Evolutionary conservation across 1,284 basidiomycete genomes (phyloP).

Genomic region (Waitea zeae): DNA sequence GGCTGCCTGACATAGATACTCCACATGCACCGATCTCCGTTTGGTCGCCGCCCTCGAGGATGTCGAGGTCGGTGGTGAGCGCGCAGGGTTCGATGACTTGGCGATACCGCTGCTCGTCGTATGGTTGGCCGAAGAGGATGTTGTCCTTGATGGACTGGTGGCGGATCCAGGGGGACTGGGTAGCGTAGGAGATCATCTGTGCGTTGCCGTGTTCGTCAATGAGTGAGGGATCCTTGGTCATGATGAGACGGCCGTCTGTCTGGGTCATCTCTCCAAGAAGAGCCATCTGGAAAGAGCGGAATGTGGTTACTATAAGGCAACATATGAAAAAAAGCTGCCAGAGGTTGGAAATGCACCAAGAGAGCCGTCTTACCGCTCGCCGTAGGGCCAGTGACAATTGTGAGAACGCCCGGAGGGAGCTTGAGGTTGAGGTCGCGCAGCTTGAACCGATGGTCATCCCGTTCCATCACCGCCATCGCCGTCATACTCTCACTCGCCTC

Average conservation of each 20-base stretch:
- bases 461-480: constrained; percentile 14
- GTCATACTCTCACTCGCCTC: constrained; percentile 9
- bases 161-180: constrained; percentile 45
- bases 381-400: constrained; percentile 54
- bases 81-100: constrained; percentile 56
- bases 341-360: too few species aligned
- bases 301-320: too few species aligned
- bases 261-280: constrained; percentile 49
- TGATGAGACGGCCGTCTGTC: constrained; percentile 29
- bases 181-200: constrained; percentile 37
- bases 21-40: constrained; percentile 11
- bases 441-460: constrained; percentile 41
- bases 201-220: too few species aligned
- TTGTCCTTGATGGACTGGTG: constrained; percentile 25
- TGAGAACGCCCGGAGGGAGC: constrained; percentile 55
- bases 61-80: constrained; percentile 34
- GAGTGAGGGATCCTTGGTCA: constrained; percentile 52
- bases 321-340: too few species aligned
- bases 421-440: constrained; percentile 43
- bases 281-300: too few species aligned
- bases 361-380: constrained; percentile 71
- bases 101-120: constrained; percentile 23
- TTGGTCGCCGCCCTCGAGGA: constrained; percentile 1
- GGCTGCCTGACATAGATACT: constrained; percentile 22
- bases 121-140: constrained; percentile 26